Conservation (phyloP, 2,329 filamentous ascomycete species). For the Helotiales sp. region DNA sequence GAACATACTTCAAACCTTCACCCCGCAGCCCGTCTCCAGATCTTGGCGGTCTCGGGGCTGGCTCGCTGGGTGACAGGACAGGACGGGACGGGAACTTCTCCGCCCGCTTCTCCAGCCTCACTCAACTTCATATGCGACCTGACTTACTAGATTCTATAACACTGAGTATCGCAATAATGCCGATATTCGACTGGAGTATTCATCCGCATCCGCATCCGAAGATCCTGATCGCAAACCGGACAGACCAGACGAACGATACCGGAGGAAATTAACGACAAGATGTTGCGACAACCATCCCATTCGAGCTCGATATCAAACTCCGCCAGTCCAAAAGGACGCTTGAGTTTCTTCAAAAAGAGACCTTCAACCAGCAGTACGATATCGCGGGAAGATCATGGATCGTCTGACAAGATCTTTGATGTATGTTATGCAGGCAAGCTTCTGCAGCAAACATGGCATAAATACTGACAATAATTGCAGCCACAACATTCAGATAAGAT, state of each 20-base stretch:
- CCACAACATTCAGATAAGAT: constrained; percentile 32
- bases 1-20: too few relatives aligned
- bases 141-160: too few relatives aligned
- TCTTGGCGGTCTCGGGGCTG: too few relatives aligned
- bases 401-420: constrained; percentile 31
- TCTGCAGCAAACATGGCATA: not conserved
- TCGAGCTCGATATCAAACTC: constrained; percentile 28
- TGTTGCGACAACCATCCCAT: constrained; percentile 34
- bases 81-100: too few relatives aligned
- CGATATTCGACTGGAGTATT: constrained; percentile 11
- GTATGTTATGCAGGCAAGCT: constrained; percentile 13
- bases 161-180: constrained; percentile 23
- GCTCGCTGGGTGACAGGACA: too few relatives aligned
- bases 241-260: constrained; percentile 11
- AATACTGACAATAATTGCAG: constrained; percentile 23
- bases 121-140: not conserved
- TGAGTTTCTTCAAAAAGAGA: constrained; percentile 31
- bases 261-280: constrained; percentile 15
- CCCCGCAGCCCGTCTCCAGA: too few relatives aligned
- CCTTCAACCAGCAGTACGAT: constrained; percentile 16
- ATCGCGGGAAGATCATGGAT: constrained; percentile 19
- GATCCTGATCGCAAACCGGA: constrained; percentile 19
- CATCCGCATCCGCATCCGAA: constrained; percentile 6
- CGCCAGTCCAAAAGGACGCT: constrained; percentile 28
- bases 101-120: not conserved